A percentile compares a stretch with the other conserved stretches of the same genome.
These are phyloP conservation scores for Glomus cerebriforme DNA, from an alignment of 192 early-diverging fungal genomes.

Conservation along the genomic window DNA sequence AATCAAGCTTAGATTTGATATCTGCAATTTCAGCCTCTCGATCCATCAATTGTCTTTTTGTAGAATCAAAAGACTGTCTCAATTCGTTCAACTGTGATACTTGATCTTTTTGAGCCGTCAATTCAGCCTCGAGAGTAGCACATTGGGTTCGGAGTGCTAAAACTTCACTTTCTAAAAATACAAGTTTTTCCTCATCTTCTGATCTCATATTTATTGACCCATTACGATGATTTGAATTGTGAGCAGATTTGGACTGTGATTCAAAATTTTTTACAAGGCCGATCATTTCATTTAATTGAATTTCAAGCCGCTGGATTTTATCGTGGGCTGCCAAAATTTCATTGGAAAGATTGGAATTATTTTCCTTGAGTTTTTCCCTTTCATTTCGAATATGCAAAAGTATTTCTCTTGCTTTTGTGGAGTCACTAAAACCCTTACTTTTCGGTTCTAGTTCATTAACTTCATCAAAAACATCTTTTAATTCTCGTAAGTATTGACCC, in stretches of 20 bases:
- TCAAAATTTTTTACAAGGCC: background rate
- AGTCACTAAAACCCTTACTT: background rate
- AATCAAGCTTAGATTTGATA: constrained; percentile 14
- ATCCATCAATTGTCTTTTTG: constrained; percentile 1
- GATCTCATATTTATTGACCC: background rate
- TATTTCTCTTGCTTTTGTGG: background rate
- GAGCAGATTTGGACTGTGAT: background rate
- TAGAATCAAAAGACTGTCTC: background rate
- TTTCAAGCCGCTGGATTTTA: constrained; percentile 7
- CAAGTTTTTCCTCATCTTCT: constrained; percentile 5
- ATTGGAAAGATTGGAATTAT: background rate
- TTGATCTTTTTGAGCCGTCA: constrained; percentile 3
- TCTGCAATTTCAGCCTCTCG: constrained; percentile 1
- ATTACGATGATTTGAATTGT: background rate
- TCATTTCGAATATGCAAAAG: background rate
- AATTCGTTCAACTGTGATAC: background rate
- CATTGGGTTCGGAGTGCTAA: background rate
- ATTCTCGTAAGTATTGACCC: background rate
- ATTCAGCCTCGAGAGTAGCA: background rate
- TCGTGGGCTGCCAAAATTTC: background rate
- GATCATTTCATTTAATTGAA: constrained; percentile 20
- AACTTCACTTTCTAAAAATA: constrained; percentile 22
- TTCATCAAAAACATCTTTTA: background rate
- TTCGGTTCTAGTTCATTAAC: background rate
- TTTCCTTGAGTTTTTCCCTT: background rate